phyloP scores from a whole-genome alignment of 108 stramenopile genomes.

The Conticribra guillardii region DNA sequence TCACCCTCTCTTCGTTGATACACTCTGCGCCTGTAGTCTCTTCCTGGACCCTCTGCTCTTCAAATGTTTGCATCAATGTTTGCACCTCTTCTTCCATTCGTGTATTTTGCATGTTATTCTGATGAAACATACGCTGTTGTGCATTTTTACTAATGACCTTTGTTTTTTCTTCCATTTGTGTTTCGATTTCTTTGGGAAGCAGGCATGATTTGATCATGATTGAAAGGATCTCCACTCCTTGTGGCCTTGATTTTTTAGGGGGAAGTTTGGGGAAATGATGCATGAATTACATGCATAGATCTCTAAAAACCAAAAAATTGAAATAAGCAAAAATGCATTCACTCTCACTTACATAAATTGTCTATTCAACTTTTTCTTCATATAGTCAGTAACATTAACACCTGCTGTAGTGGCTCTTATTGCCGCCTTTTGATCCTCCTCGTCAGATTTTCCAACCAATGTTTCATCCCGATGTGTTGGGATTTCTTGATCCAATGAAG shows the following conservation, averaged over 20 bases:
- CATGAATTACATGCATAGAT: too few species aligned
- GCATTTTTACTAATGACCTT: conserved; percentile 48
- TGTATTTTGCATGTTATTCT: conserved; percentile 54
- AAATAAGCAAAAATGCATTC: not conserved
- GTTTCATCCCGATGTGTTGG: conserved; percentile 11
- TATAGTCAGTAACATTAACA: conserved; percentile 24
- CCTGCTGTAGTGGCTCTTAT: conserved; percentile 16
- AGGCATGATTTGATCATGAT: conserved; percentile 57
- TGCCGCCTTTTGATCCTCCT: conserved; percentile 8
- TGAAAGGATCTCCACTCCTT: conserved; percentile 32
- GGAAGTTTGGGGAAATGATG: too few species aligned
- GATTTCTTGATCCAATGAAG: not conserved
- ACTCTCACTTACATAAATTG: conserved; percentile 48
- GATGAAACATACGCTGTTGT: conserved; percentile 57
- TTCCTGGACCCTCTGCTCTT: conserved; percentile 21
- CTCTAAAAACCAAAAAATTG: not conserved
- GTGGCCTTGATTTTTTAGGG: conserved; percentile 34
- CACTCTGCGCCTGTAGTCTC: conserved; percentile 13
- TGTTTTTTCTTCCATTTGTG: conserved; percentile 58
- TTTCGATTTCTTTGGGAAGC: conserved; percentile 48
- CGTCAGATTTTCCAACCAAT: conserved; percentile 16
- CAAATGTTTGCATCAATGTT: conserved; percentile 36
- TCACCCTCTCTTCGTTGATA: conserved; percentile 32
- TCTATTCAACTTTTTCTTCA: conserved; percentile 45
- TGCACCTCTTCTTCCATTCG: conserved; percentile 31